Evolutionary conservation across 257 asterid genomes (phyloP), one percentile per base, ranked within the genome.

Genomic region (Prunella vulgaris): DNA sequence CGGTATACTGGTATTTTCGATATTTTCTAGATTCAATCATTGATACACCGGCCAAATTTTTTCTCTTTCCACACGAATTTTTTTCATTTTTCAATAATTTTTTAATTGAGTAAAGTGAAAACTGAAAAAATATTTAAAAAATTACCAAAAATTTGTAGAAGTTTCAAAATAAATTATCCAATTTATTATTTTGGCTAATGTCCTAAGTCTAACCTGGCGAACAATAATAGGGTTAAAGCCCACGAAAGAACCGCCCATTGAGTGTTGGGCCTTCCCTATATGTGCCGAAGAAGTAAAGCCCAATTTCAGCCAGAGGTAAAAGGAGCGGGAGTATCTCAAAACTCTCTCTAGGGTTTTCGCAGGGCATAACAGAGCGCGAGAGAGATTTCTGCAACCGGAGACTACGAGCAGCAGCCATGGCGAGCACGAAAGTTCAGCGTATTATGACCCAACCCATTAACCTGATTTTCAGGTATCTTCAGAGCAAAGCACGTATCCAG

Each of bases 401-500:
- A 28, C 48, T 57, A 18, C 64, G 13, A 77, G 44, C 75, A 52
- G 82, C 76, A 77, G 83, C 81, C 81, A 83, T 83, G 87, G 87
- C 87, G 75, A 83, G 84, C 79, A 80, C 87, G 17, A 83, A 80
- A 58, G 87, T 83, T 32, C 87, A 83, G 74, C 78, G 84, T 15
- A 83, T 83, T 35, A 83, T 83, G 87, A 83, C 87, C 81, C 87
- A 83, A 13, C 87, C 87, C 59, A 83, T 83, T 25, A 85, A 85
- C 79, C 81, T 85, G 67, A 82, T 85, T 73, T 85, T 85, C 82
- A 85, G 90, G 83, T 85, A 82, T 77, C 90, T 85, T 44, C 88
- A 85, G 77, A 84, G 90, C 81, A 85, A 85, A 67, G 82, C 87
- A 57, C 90, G 90, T 66, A 85, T 85, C 76, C 86, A 85, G 80